Conservation (phyloP, 2,329 filamentous ascomycete species). For the Sclerotinia trifoliorum region DNA sequence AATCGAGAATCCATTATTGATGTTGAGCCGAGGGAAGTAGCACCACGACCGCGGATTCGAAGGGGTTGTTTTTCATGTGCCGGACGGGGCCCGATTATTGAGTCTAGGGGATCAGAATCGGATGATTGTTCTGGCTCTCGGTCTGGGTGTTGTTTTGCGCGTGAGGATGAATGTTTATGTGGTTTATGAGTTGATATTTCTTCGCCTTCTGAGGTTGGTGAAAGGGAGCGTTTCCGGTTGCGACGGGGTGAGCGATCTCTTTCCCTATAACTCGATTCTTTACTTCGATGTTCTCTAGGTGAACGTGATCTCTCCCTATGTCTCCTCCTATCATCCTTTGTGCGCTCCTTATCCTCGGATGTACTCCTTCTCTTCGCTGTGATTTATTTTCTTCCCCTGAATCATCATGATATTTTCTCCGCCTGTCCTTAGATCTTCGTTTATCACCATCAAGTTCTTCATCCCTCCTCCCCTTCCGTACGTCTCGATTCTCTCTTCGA, state of each 20-base stretch:
- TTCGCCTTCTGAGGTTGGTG: not conserved
- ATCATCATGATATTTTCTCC: constrained; percentile 18
- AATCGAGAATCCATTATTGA: constrained; percentile 81
- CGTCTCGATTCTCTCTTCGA: constrained; percentile 19
- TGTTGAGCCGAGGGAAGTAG: constrained; percentile 48
- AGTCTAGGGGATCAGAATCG: constrained; percentile 72
- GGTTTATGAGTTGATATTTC: not conserved
- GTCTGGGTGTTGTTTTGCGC: constrained; percentile 4
- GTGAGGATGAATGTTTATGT: constrained; percentile 23
- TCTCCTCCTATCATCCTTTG: constrained; percentile 28
- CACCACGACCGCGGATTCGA: constrained; percentile 68
- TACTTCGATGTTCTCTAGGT: constrained; percentile 29
- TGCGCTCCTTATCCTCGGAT: constrained; percentile 26
- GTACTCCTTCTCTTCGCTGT: constrained; percentile 29
- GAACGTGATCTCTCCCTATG: constrained; percentile 32
- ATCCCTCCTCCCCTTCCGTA: constrained; percentile 13
- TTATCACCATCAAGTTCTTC: constrained; percentile 4
- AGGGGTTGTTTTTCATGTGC: constrained; percentile 43
- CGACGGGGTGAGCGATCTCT: constrained; percentile 31
- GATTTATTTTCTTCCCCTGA: constrained; percentile 19
- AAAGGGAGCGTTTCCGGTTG: constrained; percentile 25
- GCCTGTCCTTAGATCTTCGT: constrained; percentile 2
- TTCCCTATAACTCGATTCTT: constrained; percentile 40
- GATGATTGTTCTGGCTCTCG: constrained; percentile 35
- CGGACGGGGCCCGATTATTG: constrained; percentile 73